These are phyloP conservation scores for Xylaria longipes DNA, from an alignment of 495 filamentous ascomycete genomes.

Conservation along the genomic window DNA sequence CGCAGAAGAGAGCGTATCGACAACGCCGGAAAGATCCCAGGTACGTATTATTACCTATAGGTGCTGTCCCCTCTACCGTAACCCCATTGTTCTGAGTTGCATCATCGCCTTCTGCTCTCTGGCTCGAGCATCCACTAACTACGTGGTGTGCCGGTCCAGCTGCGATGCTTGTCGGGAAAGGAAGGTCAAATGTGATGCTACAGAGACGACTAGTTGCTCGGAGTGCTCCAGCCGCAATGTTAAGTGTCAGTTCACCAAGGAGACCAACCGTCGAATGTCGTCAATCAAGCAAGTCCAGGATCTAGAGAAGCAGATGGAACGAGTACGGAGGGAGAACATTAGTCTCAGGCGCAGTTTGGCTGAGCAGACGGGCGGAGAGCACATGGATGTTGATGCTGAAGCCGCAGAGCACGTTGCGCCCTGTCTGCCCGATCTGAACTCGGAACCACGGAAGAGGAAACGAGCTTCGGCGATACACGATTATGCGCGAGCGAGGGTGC, in stretches of 20 bases:
- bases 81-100: conserved; percentile 4
- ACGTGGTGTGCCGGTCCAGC: conserved; percentile 52
- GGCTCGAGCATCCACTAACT: conserved; percentile 27
- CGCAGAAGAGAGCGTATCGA: conserved; percentile 92
- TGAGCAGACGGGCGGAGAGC: conserved; percentile 51
- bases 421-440: conserved; percentile 73
- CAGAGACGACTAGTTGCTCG: conserved; percentile 92
- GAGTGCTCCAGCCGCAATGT: conserved; percentile 95
- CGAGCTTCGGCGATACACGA: conserved; percentile 65
- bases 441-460: conserved; percentile 66
- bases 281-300: conserved; percentile 99
- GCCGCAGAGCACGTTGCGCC: conserved; percentile 62
- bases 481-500: conserved; percentile 71
- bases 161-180: conserved; percentile 97
- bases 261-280: conserved; percentile 98
- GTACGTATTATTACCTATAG: conserved; percentile 25
- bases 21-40: conserved; percentile 90
- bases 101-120: conserved; percentile 3
- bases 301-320: conserved; percentile 86
- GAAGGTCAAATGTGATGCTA: conserved; percentile 99
- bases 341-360: conserved; percentile 68
- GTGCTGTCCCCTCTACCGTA: not conserved
- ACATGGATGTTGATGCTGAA: conserved; percentile 69
- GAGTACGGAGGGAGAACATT: conserved; percentile 73
- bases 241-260: conserved; percentile 98